A percentile compares a stretch with the other conserved stretches of the same genome.
Conservation (phyloP, 768 basidiomycete genomes). For the Mycena floridula region DNA sequence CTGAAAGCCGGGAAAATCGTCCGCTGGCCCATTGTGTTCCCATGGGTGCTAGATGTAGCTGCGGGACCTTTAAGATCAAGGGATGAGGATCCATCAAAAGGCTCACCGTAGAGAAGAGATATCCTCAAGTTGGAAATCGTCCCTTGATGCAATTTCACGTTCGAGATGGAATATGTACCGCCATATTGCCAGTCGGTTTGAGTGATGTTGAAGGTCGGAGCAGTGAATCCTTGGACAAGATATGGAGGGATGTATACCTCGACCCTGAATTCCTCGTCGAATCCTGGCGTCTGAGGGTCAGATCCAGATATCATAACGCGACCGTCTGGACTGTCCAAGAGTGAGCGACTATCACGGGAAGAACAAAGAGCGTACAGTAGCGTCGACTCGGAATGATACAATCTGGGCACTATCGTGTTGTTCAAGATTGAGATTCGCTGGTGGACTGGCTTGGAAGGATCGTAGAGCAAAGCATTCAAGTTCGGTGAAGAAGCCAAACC, state of each 20-base stretch:
- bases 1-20: slow-evolving; percentile 70
- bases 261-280: slow-evolving; percentile 75
- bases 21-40: slow-evolving; percentile 69
- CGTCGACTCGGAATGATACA: slow-evolving; percentile 53
- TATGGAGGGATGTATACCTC: slow-evolving; percentile 92
- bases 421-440: slow-evolving; percentile 63
- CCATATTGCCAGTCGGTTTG: slow-evolving; percentile 60
- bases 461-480: slow-evolving; percentile 60
- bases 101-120: slow-evolving; percentile 62
- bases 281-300: slow-evolving; percentile 57
- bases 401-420: slow-evolving; percentile 62
- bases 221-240: slow-evolving; percentile 52
- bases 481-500: slow-evolving; percentile 64
- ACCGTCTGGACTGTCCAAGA: slow-evolving; percentile 65
- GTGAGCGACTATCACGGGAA: too few species aligned
- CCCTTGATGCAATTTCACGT: slow-evolving; percentile 39
- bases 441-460: slow-evolving; percentile 51
- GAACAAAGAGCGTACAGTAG: too few species aligned
- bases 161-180: slow-evolving; percentile 43
- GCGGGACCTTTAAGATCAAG: background rate
- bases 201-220: slow-evolving; percentile 55
- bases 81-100: background rate
- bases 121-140: slow-evolving; percentile 37
- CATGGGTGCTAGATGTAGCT: slow-evolving; percentile 75
- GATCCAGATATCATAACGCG: slow-evolving; percentile 74